A percentile compares a stretch with the other conserved stretches of the same genome.
Evolutionary conservation across 495 filamentous ascomycete species (phyloP).

Genomic region (Xylaria flabelliformis): DNA sequence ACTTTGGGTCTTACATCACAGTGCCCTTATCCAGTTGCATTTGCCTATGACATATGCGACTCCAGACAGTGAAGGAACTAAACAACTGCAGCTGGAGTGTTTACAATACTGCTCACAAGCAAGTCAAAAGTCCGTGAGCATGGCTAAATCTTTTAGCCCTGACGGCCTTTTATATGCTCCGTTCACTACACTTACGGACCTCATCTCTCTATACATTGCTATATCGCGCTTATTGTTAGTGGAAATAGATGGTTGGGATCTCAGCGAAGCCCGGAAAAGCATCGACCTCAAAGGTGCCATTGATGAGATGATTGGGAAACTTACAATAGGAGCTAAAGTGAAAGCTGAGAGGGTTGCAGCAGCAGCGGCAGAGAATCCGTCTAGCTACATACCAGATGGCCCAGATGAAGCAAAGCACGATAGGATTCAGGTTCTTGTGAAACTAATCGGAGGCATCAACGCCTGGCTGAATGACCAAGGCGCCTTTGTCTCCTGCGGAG

Average conservation of each 20-base stretch:
- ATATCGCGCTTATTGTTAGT: constrained; percentile 38
- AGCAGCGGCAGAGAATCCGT: constrained; percentile 25
- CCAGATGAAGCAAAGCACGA: constrained; percentile 29
- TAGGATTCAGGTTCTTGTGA: not conserved
- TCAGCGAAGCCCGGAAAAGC: constrained; percentile 30
- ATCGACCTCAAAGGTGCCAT: constrained; percentile 34
- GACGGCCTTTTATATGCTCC: constrained; percentile 35
- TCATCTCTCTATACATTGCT: constrained; percentile 37
- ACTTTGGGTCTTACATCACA: constrained; percentile 38
- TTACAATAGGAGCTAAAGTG: constrained; percentile 21
- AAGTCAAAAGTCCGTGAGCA: constrained; percentile 32
- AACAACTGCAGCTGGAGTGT: constrained; percentile 35
- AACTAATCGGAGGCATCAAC: constrained; percentile 7
- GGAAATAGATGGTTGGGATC: constrained; percentile 39
- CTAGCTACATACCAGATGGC: constrained; percentile 23
- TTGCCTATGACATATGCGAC: constrained; percentile 38
- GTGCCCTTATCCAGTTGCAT: constrained; percentile 41
- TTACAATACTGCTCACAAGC: constrained; percentile 39
- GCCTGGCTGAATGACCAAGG: constrained; percentile 7
- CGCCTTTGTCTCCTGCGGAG: not conserved
- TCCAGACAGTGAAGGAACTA: constrained; percentile 29
- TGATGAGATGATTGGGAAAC: constrained; percentile 26
- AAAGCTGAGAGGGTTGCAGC: constrained; percentile 26
- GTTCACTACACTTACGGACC: constrained; percentile 32
- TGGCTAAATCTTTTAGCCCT: constrained; percentile 21